Evolutionary conservation across 306 rosid species (phyloP).

Genomic region (Cercis canadensis): DNA sequence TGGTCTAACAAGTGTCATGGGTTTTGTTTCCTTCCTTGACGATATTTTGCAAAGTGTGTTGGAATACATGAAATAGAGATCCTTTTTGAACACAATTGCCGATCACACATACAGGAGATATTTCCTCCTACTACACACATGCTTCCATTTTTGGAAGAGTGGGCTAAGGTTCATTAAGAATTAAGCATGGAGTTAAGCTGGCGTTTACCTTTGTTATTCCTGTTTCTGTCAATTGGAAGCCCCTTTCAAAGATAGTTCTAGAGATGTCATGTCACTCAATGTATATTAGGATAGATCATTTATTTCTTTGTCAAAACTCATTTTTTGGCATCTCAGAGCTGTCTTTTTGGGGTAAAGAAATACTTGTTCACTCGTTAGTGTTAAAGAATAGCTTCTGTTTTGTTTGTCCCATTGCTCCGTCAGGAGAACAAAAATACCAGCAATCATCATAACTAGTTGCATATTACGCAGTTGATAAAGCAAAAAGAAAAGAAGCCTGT

Average conservation of each 20-base stretch:
- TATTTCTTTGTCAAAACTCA: not conserved
- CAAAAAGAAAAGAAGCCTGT: too few relatives aligned
- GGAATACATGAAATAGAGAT: conserved; percentile 71
- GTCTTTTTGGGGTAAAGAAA: not conserved
- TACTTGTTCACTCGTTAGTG: not conserved
- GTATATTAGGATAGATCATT: conserved; percentile 36
- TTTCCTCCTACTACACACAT: conserved; percentile 5
- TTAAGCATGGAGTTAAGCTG: conserved; percentile 26
- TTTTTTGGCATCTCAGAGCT: conserved; percentile 1
- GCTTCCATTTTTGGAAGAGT: conserved; percentile 42
- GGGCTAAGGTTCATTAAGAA: conserved; percentile 10
- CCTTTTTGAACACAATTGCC: conserved; percentile 33
- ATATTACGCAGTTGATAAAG: too few relatives aligned
- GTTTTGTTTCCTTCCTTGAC: conserved; percentile 81
- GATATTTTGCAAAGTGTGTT: conserved; percentile 72
- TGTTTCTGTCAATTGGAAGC: conserved; percentile 16
- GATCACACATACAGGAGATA: conserved; percentile 32
- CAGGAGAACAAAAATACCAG: too few relatives aligned
- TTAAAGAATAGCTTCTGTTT: not conserved
- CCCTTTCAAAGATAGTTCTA: conserved; percentile 14
- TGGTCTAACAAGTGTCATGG: conserved; percentile 82
- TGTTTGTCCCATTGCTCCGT: too few relatives aligned
- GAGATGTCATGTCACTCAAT: conserved; percentile 25
- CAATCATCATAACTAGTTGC: too few relatives aligned
- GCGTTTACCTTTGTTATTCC: conserved; percentile 35